A percentile compares a stretch with the other conserved stretches of the same genome.
These are phyloP conservation scores for Nannochloropsis gaditana DNA, from an alignment of 108 stramenopile genomes.

Conservation along the genomic window DNA sequence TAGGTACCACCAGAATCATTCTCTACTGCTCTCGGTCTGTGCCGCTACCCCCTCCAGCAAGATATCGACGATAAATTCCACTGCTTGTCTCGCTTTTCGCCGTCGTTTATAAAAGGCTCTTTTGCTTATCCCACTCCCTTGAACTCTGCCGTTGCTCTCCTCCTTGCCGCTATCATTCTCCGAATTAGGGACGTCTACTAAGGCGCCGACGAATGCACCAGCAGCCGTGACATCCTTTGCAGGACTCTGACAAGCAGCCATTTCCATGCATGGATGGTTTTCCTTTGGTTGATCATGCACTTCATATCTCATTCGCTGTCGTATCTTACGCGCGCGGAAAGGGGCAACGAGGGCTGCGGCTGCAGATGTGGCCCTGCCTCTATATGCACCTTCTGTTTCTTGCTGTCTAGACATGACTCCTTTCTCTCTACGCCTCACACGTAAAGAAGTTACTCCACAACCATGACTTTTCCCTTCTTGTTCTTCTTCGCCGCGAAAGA, in stretches of 20 bases:
- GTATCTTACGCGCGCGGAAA: not conserved
- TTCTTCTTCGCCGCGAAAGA: not conserved
- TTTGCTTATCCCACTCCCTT: not conserved
- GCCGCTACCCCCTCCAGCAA: not conserved
- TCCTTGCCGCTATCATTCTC: not conserved
- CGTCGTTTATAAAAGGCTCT: conserved; percentile 16
- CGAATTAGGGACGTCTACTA: not conserved
- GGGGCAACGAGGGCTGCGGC: not conserved
- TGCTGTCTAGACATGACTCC: too few species aligned
- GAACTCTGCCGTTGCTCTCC: not conserved
- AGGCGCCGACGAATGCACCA: not conserved
- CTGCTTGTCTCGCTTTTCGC: not conserved
- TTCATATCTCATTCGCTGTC: not conserved
- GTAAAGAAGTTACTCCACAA: too few species aligned
- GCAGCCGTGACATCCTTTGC: not conserved
- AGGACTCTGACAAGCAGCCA: too few species aligned
- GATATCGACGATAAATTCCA: not conserved
- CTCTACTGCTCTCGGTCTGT: not conserved
- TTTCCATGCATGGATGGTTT: not conserved
- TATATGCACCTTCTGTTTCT: too few species aligned
- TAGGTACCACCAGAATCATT: too few species aligned
- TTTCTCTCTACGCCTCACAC: too few species aligned
- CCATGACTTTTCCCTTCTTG: not conserved
- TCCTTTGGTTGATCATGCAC: not conserved
- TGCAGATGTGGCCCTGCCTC: not conserved